Percentiles rank a stretch among this genome's conserved stretches.
Evolutionary conservation across 139 green algal species (phyloP).

Genomic region (Chlorella sp.): DNA sequence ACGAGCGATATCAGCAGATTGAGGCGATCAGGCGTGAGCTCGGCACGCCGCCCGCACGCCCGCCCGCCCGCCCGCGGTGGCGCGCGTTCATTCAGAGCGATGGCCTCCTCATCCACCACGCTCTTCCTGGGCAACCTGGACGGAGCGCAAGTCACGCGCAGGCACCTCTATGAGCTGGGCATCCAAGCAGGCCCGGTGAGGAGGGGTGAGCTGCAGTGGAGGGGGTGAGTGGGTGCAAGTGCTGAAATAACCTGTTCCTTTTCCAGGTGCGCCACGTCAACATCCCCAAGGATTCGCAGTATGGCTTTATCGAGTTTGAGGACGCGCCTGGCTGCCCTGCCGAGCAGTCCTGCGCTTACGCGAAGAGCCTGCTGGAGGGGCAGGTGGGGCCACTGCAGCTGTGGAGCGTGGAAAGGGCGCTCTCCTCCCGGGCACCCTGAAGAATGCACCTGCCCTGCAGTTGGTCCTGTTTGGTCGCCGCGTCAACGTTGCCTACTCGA

Average conservation of each 20-base stretch:
- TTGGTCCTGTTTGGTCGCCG: not conserved
- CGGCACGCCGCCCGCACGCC: too few relatives aligned
- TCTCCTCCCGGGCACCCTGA: too few relatives aligned
- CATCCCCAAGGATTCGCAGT: conserved; percentile 9
- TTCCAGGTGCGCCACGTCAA: not conserved
- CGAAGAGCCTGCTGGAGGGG: conserved; percentile 16
- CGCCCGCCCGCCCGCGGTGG: too few relatives aligned
- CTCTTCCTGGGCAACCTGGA: conserved; percentile 34
- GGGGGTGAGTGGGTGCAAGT: not conserved
- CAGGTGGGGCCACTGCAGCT: not conserved
- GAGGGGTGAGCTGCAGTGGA: not conserved
- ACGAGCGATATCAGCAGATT: too few relatives aligned
- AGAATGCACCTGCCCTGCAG: too few relatives aligned
- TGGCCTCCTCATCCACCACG: too few relatives aligned
- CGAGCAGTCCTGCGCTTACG: conserved; percentile 17
- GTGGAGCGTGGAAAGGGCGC: not conserved
- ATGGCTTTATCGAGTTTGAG: conserved; percentile 32
- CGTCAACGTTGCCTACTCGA: too few relatives aligned
- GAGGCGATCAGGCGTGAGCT: too few relatives aligned
- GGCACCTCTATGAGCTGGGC: conserved; percentile 31
- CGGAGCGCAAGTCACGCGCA: not conserved
- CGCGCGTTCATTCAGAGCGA: too few relatives aligned
- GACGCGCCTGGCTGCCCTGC: not conserved
- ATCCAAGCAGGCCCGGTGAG: conserved; percentile 4
- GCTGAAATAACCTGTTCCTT: not conserved